Conservation (phyloP, 169 alveolate genomes). For the Eimeria acervulina region DNA sequence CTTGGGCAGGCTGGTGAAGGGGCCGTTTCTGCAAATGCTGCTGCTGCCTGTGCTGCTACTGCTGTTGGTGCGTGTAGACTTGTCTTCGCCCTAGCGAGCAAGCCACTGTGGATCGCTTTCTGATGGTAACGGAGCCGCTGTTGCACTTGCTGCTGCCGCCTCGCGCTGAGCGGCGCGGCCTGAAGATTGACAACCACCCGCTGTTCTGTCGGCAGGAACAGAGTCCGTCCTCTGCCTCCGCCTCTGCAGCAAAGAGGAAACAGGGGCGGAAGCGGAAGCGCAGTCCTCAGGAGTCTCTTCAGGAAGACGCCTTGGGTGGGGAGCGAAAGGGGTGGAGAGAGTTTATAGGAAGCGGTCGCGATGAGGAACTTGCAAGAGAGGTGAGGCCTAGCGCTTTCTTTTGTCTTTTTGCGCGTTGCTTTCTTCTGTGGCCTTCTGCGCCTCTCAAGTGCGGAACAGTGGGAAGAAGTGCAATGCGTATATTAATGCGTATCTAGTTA, state of each 20-base stretch:
- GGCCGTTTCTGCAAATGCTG: background rate
- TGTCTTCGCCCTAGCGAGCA: constrained; percentile 50
- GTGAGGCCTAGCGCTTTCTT: background rate
- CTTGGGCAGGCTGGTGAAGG: background rate
- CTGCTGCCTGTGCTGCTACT: constrained; percentile 24
- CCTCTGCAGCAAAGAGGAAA: background rate
- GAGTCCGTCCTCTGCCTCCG: background rate
- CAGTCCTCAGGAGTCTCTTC: background rate
- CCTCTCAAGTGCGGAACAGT: background rate
- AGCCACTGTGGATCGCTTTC: constrained; percentile 33
- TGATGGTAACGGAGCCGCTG: constrained; percentile 72
- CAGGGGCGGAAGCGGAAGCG: constrained; percentile 30
- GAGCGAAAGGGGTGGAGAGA: constrained; percentile 58
- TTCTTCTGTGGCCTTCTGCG: background rate
- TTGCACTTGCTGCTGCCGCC: constrained; percentile 74
- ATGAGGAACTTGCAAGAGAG: constrained; percentile 60
- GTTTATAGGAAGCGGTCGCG: constrained; percentile 7
- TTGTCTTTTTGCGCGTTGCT: background rate
- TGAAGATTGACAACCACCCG: constrained; percentile 43
- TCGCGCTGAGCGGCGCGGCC: constrained; percentile 35
- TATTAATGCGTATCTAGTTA: background rate
- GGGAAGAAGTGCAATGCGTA: background rate
- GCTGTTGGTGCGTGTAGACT: constrained; percentile 26
- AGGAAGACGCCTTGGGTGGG: background rate
- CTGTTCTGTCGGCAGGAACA: constrained; percentile 3